phyloP scores from a whole-genome alignment of 176 grass and related monocot species.

The Oryza longistaminata region DNA sequence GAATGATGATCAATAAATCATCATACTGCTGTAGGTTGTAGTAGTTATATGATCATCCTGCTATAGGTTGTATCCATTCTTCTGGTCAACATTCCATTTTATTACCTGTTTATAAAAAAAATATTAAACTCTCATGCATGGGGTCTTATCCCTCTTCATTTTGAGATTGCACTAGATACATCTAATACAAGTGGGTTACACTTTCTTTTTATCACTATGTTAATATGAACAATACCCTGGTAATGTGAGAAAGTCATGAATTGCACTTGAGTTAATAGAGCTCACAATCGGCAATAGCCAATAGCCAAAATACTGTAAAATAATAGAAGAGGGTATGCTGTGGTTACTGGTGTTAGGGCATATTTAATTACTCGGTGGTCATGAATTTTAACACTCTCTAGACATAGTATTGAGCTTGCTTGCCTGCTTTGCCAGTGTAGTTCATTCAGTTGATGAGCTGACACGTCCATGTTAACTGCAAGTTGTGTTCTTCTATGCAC shows the following conservation, averaged over 20 bases:
- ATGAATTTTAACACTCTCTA: conserved; percentile 1
- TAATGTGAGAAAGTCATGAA: not conserved
- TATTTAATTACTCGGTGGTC: not conserved
- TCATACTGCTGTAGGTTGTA: not conserved
- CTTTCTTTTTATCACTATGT: not conserved
- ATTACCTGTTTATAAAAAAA: not conserved
- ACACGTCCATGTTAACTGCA: not conserved
- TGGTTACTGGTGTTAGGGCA: not conserved
- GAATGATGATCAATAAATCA: conserved; percentile 14
- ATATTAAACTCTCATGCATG: not conserved
- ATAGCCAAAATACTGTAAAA: not conserved
- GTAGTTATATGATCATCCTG: conserved; percentile 5
- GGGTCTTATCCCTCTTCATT: not conserved
- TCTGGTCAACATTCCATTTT: not conserved
- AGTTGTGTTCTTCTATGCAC: conserved; percentile 12
- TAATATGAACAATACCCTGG: not conserved
- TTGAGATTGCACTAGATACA: not conserved
- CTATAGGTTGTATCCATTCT: conserved; percentile 3
- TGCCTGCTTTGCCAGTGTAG: not conserved
- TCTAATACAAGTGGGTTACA: not conserved
- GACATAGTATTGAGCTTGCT: not conserved
- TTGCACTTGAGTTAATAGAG: conserved; percentile 21
- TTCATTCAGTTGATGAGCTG: not conserved
- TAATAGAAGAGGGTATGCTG: not conserved
- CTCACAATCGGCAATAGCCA: not conserved